phyloP scores from a whole-genome alignment of 2,329 filamentous ascomycete species.

The Clathrospora elynae region DNA sequence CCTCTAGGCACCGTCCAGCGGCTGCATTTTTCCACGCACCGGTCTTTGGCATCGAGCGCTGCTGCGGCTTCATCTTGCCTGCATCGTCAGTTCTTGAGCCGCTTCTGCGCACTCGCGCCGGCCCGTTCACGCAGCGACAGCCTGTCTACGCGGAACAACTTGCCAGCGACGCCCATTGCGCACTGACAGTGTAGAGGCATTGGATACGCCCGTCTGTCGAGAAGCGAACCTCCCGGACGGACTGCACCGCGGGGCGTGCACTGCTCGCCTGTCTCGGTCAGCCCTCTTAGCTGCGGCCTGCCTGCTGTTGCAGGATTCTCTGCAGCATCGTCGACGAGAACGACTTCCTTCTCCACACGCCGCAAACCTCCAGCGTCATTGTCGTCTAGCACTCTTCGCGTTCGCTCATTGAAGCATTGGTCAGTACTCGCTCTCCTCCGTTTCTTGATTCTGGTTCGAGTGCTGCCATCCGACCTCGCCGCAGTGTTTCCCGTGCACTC shows the following conservation, averaged over 20 bases:
- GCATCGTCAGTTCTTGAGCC: slow-evolving; percentile 25
- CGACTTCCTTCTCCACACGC: slow-evolving; percentile 36
- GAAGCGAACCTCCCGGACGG: slow-evolving; percentile 32
- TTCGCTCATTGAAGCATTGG: slow-evolving; percentile 36
- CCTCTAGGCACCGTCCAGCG: slow-evolving; percentile 33
- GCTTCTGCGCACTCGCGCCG: slow-evolving; percentile 44
- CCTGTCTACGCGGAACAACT: slow-evolving; percentile 20
- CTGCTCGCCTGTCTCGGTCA: slow-evolving; percentile 47
- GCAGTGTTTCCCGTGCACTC: slow-evolving; percentile 45
- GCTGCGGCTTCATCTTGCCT: slow-evolving; percentile 22
- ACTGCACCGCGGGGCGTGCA: slow-evolving; percentile 43
- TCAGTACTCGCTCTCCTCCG: slow-evolving; percentile 21
- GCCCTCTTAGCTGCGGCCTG: slow-evolving; percentile 50
- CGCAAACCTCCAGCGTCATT: slow-evolving; percentile 18
- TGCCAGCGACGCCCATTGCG: slow-evolving; percentile 34
- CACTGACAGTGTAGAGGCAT: slow-evolving; percentile 33
- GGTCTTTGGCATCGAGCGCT: slow-evolving; percentile 22
- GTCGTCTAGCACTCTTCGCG: slow-evolving; percentile 15
- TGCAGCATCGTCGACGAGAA: slow-evolving; percentile 47
- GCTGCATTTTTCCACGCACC: slow-evolving; percentile 28
- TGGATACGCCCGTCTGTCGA: slow-evolving; percentile 35
- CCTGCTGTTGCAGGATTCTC: slow-evolving; percentile 47
- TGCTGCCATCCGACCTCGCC: slow-evolving; percentile 13
- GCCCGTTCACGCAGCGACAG: slow-evolving; percentile 42
- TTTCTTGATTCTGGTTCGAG: slow-evolving; percentile 9